Percentiles rank a stretch among this genome's conserved stretches.
Evolutionary conservation across 73 alveolate species (phyloP).

Genomic region (Paramecium pentaurelia): DNA sequence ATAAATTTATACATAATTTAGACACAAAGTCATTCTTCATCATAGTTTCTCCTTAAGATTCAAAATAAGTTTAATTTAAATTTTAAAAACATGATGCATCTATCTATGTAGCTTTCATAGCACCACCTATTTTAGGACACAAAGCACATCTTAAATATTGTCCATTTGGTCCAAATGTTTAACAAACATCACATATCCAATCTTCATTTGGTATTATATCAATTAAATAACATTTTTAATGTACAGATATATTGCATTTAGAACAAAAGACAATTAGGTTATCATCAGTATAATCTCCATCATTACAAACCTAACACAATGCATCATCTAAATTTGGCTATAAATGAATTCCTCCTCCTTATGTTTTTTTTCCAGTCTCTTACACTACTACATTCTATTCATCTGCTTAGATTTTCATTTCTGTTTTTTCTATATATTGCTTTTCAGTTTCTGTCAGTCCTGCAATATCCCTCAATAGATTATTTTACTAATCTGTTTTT

Average conservation of each 20-base stretch:
- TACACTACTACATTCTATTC: background rate
- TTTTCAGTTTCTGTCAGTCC: slow-evolving; percentile 14
- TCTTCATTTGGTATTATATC: slow-evolving; percentile 59
- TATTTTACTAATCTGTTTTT: background rate
- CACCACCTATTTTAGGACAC: slow-evolving; percentile 66
- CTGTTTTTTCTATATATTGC: background rate
- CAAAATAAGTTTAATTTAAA: slow-evolving; percentile 36
- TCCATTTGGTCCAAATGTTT: slow-evolving; percentile 54
- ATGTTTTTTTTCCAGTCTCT: background rate
- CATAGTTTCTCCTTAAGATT: slow-evolving; percentile 27
- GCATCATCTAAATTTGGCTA: slow-evolving; percentile 57
- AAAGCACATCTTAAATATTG: slow-evolving; percentile 53
- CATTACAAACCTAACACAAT: slow-evolving; percentile 61
- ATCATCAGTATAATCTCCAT: slow-evolving; percentile 65
- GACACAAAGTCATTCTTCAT: background rate
- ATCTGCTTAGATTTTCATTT: background rate
- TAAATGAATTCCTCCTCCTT: slow-evolving; percentile 16
- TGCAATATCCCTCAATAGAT: slow-evolving; percentile 13
- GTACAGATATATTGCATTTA: slow-evolving; percentile 62
- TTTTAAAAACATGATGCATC: slow-evolving; percentile 16
- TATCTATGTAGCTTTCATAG: slow-evolving; percentile 49
- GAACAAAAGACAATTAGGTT: slow-evolving; percentile 63
- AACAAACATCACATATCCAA: slow-evolving; percentile 63
- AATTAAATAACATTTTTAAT: slow-evolving; percentile 61
- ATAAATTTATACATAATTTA: background rate